Conservation (phyloP, 441 rosid species). For the Jatropha multifida region DNA sequence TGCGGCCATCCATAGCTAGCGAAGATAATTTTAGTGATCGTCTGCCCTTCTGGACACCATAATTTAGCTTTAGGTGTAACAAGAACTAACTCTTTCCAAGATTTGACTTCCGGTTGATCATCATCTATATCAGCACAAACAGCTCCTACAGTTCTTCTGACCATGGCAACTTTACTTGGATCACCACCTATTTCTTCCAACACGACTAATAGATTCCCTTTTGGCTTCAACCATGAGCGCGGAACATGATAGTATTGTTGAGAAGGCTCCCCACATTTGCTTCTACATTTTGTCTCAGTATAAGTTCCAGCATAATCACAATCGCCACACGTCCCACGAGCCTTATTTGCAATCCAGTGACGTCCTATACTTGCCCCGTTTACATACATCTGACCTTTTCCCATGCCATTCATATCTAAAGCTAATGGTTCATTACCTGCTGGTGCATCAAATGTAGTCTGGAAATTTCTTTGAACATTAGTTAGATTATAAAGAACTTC, state of each 20-base stretch:
- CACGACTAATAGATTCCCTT: slow-evolving; percentile 75
- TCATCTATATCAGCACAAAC: slow-evolving; percentile 79
- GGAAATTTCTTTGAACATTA: neutral
- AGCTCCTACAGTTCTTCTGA: slow-evolving; percentile 58
- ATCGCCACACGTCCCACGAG: slow-evolving; percentile 59
- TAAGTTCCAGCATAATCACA: slow-evolving; percentile 76
- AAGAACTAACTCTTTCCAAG: slow-evolving; percentile 36
- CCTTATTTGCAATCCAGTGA: slow-evolving; percentile 87
- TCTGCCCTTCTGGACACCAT: slow-evolving; percentile 73
- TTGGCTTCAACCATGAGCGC: slow-evolving; percentile 82
- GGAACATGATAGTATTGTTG: slow-evolving; percentile 97
- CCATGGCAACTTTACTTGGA: slow-evolving; percentile 71
- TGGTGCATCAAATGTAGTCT: slow-evolving; percentile 83
- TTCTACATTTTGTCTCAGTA: slow-evolving; percentile 62
- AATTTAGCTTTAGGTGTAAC: slow-evolving; percentile 76
- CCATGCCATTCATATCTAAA: slow-evolving; percentile 88
- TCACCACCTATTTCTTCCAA: slow-evolving; percentile 99
- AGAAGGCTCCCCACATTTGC: slow-evolving; percentile 81
- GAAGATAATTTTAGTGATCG: slow-evolving; percentile 65
- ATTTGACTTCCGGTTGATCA: slow-evolving; percentile 72
- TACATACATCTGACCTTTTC: slow-evolving; percentile 93
- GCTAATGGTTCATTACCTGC: slow-evolving; percentile 78
- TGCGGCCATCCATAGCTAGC: slow-evolving; percentile 89
- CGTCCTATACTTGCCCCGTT: slow-evolving; percentile 92
- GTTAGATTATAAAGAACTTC: neutral